phyloP scores from a whole-genome alignment of 768 basidiomycete genomes.

The Pulveroboletus ravenelii region DNA sequence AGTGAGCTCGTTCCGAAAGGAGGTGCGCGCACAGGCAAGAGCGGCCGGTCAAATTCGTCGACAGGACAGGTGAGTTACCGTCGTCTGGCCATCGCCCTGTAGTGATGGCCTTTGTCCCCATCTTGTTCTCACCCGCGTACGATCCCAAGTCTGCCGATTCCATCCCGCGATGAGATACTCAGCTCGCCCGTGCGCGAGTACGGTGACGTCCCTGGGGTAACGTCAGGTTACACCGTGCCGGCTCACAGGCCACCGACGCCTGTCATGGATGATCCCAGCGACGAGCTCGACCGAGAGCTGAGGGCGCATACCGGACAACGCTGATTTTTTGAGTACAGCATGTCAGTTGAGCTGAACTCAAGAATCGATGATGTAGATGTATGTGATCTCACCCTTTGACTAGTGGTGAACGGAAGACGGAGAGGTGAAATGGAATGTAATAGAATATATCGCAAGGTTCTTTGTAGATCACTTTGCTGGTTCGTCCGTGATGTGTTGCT shows the following conservation, averaged over 20 bases:
- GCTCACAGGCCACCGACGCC: conserved; percentile 54
- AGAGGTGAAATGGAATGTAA: background rate
- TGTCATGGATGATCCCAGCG: conserved; percentile 80
- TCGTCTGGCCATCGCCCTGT: background rate
- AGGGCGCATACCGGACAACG: conserved; percentile 51
- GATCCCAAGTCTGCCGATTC: conserved; percentile 63
- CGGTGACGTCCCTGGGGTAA: conserved; percentile 56
- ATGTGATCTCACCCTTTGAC: background rate
- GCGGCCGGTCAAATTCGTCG: conserved; percentile 67
- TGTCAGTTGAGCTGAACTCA: background rate
- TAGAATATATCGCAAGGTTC: background rate
- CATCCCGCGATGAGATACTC: conserved; percentile 75
- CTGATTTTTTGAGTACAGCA: conserved; percentile 7
- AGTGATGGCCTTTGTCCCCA: background rate
- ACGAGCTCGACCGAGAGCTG: conserved; percentile 80
- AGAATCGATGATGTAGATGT: background rate
- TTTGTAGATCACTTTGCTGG: background rate
- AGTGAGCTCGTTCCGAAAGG: conserved; percentile 81
- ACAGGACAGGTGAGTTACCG: conserved; percentile 61
- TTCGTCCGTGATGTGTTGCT: background rate
- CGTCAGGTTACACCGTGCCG: conserved; percentile 59
- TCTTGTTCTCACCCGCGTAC: background rate
- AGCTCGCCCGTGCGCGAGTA: conserved; percentile 68
- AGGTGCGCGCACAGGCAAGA: conserved; percentile 82
- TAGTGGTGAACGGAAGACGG: background rate